A percentile compares a stretch with the other conserved stretches of the same genome.
Evolutionary conservation across 2,329 filamentous ascomycete genomes (phyloP).

Genomic region (Madurella fahalii): DNA sequence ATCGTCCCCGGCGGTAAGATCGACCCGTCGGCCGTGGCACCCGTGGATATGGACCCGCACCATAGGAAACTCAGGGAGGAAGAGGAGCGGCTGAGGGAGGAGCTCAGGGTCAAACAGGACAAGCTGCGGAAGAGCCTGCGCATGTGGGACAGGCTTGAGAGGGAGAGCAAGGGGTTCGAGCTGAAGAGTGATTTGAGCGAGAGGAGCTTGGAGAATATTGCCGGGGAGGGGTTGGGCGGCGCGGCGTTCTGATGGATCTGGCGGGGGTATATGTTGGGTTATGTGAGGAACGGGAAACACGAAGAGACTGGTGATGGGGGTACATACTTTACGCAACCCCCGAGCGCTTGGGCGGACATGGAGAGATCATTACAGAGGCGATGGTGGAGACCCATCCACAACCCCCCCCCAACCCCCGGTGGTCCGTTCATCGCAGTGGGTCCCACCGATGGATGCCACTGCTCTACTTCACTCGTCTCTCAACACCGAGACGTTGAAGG

Average conservation of each 20-base stretch:
- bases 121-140: constrained; percentile 50
- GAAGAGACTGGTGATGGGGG: too few relatives aligned
- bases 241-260: constrained; percentile 51
- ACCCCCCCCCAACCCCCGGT: too few relatives aligned
- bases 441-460: too few relatives aligned
- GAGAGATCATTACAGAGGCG: too few relatives aligned
- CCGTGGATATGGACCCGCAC: constrained; percentile 52
- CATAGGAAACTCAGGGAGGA: constrained; percentile 53
- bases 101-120: constrained; percentile 51
- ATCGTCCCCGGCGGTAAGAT: constrained; percentile 53
- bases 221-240: constrained; percentile 52
- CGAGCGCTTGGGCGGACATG: too few relatives aligned
- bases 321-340: not conserved
- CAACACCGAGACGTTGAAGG: too few relatives aligned
- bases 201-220: constrained; percentile 52
- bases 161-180: constrained; percentile 52
- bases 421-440: too few relatives aligned
- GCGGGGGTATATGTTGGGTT: too few relatives aligned
- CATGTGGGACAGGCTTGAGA: constrained; percentile 51
- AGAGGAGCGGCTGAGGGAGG: constrained; percentile 53
- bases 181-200: constrained; percentile 55
- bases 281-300: too few relatives aligned
- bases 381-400: too few relatives aligned
- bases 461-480: too few relatives aligned
- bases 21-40: constrained; percentile 43